Evolutionary conservation across 257 asterid species (phyloP).

Genomic region (Scutellaria barbata): DNA sequence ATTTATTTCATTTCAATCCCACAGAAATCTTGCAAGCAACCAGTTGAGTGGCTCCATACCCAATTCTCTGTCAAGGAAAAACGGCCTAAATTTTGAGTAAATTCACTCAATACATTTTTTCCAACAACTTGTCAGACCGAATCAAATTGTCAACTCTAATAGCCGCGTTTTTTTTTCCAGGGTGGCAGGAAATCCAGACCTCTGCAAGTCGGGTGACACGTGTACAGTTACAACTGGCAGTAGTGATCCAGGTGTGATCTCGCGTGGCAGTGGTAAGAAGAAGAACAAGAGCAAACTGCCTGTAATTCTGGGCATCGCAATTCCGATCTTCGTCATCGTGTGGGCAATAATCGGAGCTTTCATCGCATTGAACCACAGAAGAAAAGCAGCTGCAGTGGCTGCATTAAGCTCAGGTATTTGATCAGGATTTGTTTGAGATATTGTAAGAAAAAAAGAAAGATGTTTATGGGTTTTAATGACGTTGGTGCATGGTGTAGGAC

Average conservation of each 20-base stretch:
- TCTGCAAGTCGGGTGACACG: conserved; percentile 47
- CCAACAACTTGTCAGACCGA: not conserved
- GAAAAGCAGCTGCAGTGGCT: conserved; percentile 9
- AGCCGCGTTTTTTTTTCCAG: conserved; percentile 20
- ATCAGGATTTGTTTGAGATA: too few relatives aligned
- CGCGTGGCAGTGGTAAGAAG: conserved; percentile 10
- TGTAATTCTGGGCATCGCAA: conserved; percentile 43
- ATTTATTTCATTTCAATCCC: not conserved
- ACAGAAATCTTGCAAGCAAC: conserved; percentile 65
- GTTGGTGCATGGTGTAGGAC: not conserved
- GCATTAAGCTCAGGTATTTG: not conserved
- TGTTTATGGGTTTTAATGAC: not conserved
- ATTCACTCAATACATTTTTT: not conserved
- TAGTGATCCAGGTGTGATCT: conserved; percentile 3
- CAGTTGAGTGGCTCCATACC: conserved; percentile 60
- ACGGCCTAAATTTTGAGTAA: conserved; percentile 51
- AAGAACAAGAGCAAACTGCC: conserved; percentile 34
- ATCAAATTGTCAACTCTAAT: not conserved
- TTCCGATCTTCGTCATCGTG: conserved; percentile 38
- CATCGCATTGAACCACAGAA: not conserved
- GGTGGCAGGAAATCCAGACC: conserved; percentile 47
- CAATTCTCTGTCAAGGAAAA: conserved; percentile 49
- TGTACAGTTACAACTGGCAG: conserved; percentile 27
- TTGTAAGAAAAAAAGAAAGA: too few relatives aligned
- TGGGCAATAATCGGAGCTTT: not conserved